These are phyloP conservation scores for Zymoseptoria brevis DNA, from an alignment of 2,329 filamentous ascomycete genomes.

Conservation along the genomic window DNA sequence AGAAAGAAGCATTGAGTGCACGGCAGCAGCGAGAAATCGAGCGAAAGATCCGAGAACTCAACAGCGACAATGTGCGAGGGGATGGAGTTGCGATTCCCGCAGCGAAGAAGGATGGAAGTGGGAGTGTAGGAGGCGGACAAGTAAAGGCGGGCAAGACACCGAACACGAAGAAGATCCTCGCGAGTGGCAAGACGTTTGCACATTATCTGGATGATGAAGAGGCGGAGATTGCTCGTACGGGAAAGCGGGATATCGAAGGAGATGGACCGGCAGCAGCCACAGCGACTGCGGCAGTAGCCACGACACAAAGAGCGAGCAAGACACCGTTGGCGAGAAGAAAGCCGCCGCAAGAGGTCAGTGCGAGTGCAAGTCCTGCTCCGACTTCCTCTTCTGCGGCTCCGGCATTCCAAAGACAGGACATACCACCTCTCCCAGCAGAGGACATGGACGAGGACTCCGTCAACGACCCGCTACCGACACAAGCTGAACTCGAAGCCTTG, in stretches of 20 bases:
- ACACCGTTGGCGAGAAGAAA: conserved; percentile 29
- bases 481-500: conserved; percentile 53
- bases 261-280: conserved; percentile 5
- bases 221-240: conserved; percentile 44
- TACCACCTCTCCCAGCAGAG: conserved; percentile 25
- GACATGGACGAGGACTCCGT: conserved; percentile 34
- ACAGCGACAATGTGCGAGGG: conserved; percentile 54
- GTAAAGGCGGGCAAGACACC: conserved; percentile 51
- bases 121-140: conserved; percentile 36
- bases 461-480: conserved; percentile 19
- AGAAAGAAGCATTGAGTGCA: conserved; percentile 60
- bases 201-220: conserved; percentile 77
- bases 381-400: conserved; percentile 1
- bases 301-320: conserved; percentile 27
- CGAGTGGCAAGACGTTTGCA: conserved; percentile 73
- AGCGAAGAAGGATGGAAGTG: conserved; percentile 42
- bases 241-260: conserved; percentile 23
- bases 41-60: conserved; percentile 73
- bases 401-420: conserved; percentile 8
- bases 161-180: conserved; percentile 67
- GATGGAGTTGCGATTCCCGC: conserved; percentile 64
- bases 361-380: conserved; percentile 23
- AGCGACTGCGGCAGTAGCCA: conserved; percentile 5
- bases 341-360: conserved; percentile 20
- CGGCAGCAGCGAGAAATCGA: conserved; percentile 74